Conservation (phyloP, 768 basidiomycete species). For the Piloderma croceum region DNA sequence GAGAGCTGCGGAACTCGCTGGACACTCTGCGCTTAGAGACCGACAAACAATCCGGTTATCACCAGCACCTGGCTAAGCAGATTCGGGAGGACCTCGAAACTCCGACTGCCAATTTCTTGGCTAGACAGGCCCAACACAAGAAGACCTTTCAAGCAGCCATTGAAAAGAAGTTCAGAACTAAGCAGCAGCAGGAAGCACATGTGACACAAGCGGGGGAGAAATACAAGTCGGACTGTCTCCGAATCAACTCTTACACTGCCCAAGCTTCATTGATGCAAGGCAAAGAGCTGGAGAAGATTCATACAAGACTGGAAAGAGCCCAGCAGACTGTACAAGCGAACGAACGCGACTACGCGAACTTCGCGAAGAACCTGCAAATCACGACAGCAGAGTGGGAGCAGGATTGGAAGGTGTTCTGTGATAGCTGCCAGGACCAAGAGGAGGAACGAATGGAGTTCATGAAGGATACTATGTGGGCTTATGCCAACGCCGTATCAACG, state of each 20-base stretch:
- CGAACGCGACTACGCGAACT: constrained; percentile 89
- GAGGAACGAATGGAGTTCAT: constrained; percentile 91
- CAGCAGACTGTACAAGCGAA: constrained; percentile 86
- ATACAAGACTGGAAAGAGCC: constrained; percentile 79
- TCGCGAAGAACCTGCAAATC: constrained; percentile 71
- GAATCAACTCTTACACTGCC: constrained; percentile 91
- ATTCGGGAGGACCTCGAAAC: constrained; percentile 73
- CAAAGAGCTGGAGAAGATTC: constrained; percentile 86
- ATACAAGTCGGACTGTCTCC: constrained; percentile 87
- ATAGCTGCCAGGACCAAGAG: constrained; percentile 92
- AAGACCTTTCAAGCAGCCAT: constrained; percentile 67
- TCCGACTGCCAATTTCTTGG: constrained; percentile 52
- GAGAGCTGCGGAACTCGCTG: constrained; percentile 76
- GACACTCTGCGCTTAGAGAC: constrained; percentile 81
- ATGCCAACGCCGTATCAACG: constrained; percentile 93
- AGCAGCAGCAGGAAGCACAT: constrained; percentile 80
- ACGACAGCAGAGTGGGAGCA: constrained; percentile 84
- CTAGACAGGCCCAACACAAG: constrained; percentile 65
- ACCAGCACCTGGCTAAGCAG: constrained; percentile 68
- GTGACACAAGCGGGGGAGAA: constrained; percentile 88
- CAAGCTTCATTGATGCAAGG: constrained; percentile 90
- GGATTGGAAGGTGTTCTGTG: constrained; percentile 93
- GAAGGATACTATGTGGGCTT: constrained; percentile 94
- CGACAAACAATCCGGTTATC: constrained; percentile 71
- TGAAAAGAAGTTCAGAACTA: constrained; percentile 88